Evolutionary conservation across 345 rosid species (phyloP).

Genomic region (Lepidium didymum): DNA sequence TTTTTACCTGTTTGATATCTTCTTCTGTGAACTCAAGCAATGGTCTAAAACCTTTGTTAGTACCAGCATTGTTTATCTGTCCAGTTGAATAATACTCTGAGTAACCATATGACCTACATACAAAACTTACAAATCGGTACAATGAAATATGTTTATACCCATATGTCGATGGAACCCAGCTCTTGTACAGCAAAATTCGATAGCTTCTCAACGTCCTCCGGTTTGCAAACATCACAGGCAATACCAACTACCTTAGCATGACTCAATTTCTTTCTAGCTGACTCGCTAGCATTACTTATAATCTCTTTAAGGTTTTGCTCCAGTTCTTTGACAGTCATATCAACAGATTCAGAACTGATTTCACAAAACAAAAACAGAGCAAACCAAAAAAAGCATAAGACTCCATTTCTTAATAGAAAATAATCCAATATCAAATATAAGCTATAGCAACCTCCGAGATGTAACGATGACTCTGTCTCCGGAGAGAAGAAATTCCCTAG

Average conservation of each 20-base stretch:
- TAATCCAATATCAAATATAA: not conserved
- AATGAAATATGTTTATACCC: conserved; percentile 42
- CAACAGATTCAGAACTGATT: conserved; percentile 69
- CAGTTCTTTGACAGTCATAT: conserved; percentile 69
- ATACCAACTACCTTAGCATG: conserved; percentile 77
- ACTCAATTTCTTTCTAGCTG: conserved; percentile 38
- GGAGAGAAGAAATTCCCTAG: conserved; percentile 90
- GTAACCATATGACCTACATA: not conserved
- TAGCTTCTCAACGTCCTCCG: conserved; percentile 60
- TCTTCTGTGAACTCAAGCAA: conserved; percentile 77
- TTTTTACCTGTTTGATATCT: conserved; percentile 70
- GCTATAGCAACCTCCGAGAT: conserved; percentile 62
- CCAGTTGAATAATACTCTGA: not conserved
- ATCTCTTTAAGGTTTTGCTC: conserved; percentile 72
- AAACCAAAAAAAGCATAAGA: not conserved
- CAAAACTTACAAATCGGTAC: not conserved
- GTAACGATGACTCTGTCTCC: conserved; percentile 85
- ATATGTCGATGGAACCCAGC: conserved; percentile 78
- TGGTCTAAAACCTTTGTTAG: conserved; percentile 91
- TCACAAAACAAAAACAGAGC: conserved; percentile 12
- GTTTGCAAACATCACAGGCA: conserved; percentile 78
- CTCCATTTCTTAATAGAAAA: not conserved
- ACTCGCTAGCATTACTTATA: conserved; percentile 37
- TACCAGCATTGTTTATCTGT: conserved; percentile 92
- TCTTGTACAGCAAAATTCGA: conserved; percentile 63